phyloP scores from a whole-genome alignment of 2,329 filamentous ascomycete genomes.

The Orbilia brochopaga region DNA sequence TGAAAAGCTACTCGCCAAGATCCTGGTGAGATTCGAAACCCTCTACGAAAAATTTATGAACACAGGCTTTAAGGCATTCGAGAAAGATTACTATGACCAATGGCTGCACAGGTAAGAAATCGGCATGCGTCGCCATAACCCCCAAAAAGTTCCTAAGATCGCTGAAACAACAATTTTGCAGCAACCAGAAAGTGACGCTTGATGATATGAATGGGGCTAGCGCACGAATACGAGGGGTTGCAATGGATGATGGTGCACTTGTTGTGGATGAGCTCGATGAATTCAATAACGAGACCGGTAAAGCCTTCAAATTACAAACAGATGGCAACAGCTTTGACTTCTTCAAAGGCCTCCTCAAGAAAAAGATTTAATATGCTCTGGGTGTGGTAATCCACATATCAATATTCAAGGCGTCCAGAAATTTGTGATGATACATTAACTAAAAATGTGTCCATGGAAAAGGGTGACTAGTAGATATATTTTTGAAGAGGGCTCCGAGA shows the following conservation, averaged over 20 bases:
- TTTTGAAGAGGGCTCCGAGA: not conserved
- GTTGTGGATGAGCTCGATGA: conserved; percentile 80
- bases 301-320: conserved; percentile 82
- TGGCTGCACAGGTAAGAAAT: conserved; percentile 88
- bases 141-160: not conserved
- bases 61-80: conserved; percentile 75
- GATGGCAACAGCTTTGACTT: conserved; percentile 99
- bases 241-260: conserved; percentile 86
- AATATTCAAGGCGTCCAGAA: too few species aligned
- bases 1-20: conserved; percentile 80
- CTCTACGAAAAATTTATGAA: conserved; percentile 77
- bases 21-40: conserved; percentile 77
- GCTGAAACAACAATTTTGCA: conserved; percentile 59
- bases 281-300: conserved; percentile 76
- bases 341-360: conserved; percentile 82
- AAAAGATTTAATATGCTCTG: conserved; percentile 68
- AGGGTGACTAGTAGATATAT: conserved; percentile 7
- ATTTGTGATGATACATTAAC: too few species aligned
- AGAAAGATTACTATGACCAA: conserved; percentile 76
- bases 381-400: not conserved
- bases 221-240: conserved; percentile 84
- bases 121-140: conserved; percentile 27
- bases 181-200: conserved; percentile 70
- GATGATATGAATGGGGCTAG: conserved; percentile 78
- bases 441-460: too few species aligned